phyloP scores from a whole-genome alignment of 2,329 filamentous ascomycete species.

The Aureobasidium sp. region DNA sequence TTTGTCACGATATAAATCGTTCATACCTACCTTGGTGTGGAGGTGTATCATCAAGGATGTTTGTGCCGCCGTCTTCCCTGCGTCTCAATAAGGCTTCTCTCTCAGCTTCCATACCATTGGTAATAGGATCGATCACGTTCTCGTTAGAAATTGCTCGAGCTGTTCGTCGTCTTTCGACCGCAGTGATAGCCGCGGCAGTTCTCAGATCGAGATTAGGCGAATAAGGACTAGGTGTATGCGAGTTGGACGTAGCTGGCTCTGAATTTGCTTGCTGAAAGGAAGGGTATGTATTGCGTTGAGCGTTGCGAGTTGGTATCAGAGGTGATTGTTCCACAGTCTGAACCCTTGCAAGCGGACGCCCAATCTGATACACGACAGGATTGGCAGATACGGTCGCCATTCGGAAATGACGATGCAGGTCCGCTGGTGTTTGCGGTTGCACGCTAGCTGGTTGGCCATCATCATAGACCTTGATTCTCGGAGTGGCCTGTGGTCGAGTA shows the following conservation, averaged over 20 bases:
- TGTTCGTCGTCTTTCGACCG: neutral
- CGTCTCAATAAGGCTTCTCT: slow-evolving; percentile 21
- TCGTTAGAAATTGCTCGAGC: slow-evolving; percentile 17
- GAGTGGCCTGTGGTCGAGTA: slow-evolving; percentile 16
- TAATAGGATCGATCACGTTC: slow-evolving; percentile 23
- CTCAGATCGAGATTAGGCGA: slow-evolving; percentile 5
- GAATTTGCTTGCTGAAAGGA: neutral
- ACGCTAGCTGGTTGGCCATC: slow-evolving; percentile 22
- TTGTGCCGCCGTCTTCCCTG: slow-evolving; percentile 15
- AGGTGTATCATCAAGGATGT: slow-evolving; percentile 24
- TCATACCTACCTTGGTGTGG: slow-evolving; percentile 28
- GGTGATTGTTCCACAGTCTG: neutral
- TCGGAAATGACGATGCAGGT: slow-evolving; percentile 19
- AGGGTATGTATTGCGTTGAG: slow-evolving; percentile 19
- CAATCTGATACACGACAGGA: neutral
- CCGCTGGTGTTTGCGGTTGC: slow-evolving; percentile 32
- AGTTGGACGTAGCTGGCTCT: neutral
- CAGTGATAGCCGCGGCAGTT: slow-evolving; percentile 3
- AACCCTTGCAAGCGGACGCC: neutral
- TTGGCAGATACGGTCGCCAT: neutral
- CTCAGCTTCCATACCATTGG: slow-evolving; percentile 22
- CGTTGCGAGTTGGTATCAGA: neutral
- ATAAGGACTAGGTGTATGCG: neutral
- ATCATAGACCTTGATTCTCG: slow-evolving; percentile 26
- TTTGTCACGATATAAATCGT: slow-evolving; percentile 19